Conservation (phyloP, 2,329 filamentous ascomycete genomes). For the Epichloe bromicola region DNA sequence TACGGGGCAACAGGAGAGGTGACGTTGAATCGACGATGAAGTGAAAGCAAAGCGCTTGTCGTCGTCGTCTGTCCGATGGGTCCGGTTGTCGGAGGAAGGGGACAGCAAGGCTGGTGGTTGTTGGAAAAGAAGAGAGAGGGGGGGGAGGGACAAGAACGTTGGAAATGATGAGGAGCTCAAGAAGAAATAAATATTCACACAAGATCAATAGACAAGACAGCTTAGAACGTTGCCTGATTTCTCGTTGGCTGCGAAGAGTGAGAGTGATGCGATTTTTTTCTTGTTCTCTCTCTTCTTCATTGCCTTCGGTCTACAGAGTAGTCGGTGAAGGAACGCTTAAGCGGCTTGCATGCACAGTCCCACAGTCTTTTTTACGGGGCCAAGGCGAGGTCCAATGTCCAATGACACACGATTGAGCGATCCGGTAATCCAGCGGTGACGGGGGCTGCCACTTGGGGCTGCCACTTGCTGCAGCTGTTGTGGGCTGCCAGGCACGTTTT, state of each 20-base stretch:
- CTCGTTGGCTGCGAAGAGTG: not conserved
- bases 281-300: not conserved
- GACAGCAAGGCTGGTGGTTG: not conserved
- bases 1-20: slow-evolving; percentile 13
- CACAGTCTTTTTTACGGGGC: not conserved
- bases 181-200: slow-evolving; percentile 2
- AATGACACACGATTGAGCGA: slow-evolving; percentile 8
- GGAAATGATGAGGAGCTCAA: not conserved
- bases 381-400: slow-evolving; percentile 7
- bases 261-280: not conserved
- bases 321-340: slow-evolving; percentile 6
- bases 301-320: not conserved
- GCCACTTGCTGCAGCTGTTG: slow-evolving; percentile 1
- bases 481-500: slow-evolving; percentile 7
- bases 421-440: slow-evolving; percentile 9
- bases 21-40: slow-evolving; percentile 1
- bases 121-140: not conserved
- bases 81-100: not conserved
- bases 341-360: slow-evolving; percentile 4
- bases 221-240: not conserved
- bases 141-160: not conserved
- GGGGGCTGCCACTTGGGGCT: not conserved
- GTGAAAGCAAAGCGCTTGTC: slow-evolving; percentile 5
- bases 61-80: not conserved
- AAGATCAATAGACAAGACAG: not conserved